phyloP scores from a whole-genome alignment of 1,284 basidiomycete genomes.

The Abortiporus biennis region DNA sequence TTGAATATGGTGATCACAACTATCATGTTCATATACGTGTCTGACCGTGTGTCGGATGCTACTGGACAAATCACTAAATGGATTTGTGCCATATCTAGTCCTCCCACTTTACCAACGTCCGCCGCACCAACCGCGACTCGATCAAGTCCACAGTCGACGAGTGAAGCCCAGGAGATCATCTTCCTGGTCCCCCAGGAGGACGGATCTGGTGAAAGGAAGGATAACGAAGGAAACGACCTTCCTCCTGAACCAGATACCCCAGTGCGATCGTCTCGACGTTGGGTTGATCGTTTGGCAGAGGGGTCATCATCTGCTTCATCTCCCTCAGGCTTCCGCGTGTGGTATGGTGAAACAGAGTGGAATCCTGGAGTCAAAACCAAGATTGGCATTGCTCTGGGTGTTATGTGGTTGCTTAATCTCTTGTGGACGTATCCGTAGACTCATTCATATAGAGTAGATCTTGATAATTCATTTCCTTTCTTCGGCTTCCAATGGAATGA shows the following conservation, averaged over 20 bases:
- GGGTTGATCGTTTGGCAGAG: slow-evolving; percentile 52
- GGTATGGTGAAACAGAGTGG: slow-evolving; percentile 27
- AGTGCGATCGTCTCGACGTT: slow-evolving; percentile 33
- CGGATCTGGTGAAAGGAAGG: slow-evolving; percentile 16
- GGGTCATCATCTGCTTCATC: slow-evolving; percentile 20
- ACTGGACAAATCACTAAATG: slow-evolving; percentile 68
- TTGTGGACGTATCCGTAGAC: slow-evolving; percentile 40
- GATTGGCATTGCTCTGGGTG: slow-evolving; percentile 26
- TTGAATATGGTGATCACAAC: slow-evolving; percentile 75
- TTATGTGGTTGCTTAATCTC: slow-evolving; percentile 54
- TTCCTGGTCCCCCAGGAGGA: slow-evolving; percentile 20
- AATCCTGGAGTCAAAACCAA: slow-evolving; percentile 30
- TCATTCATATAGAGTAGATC: neutral
- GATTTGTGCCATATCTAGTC: slow-evolving; percentile 44
- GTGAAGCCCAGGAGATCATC: slow-evolving; percentile 21
- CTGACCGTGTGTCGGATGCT: slow-evolving; percentile 69
- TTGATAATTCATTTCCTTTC: no score
- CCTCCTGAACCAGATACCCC: slow-evolving; percentile 29
- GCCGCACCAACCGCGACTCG: slow-evolving; percentile 10
- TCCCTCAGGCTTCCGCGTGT: slow-evolving; percentile 23
- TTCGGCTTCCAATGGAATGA: neutral
- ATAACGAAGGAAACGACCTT: slow-evolving; percentile 16
- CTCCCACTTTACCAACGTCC: slow-evolving; percentile 26
- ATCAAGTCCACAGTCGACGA: slow-evolving; percentile 7
- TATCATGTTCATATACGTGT: slow-evolving; percentile 74